A percentile compares a stretch with the other conserved stretches of the same genome.
Evolutionary conservation across 257 asterid species (phyloP).

Genomic region (Nicotiana tomentosiformis): DNA sequence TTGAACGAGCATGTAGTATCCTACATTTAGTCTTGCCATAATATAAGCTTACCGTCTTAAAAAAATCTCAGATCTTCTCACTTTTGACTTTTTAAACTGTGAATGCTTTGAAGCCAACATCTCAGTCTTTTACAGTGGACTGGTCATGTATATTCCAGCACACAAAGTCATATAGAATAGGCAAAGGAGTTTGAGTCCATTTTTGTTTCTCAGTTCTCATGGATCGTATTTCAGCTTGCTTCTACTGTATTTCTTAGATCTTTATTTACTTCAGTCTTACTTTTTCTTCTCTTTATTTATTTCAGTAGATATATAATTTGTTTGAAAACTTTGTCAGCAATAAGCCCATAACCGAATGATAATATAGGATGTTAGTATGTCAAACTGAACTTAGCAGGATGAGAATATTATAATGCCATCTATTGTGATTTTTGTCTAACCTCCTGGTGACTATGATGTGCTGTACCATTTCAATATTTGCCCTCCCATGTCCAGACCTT

Average conservation of each 20-base stretch:
- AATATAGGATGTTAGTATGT: neutral
- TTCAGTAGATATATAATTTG: neutral
- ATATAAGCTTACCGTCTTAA: neutral
- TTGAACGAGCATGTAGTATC: neutral
- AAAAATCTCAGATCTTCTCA: neutral
- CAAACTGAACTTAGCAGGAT: neutral
- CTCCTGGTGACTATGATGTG: neutral
- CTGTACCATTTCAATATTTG: neutral
- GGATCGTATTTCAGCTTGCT: neutral
- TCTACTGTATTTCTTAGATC: neutral
- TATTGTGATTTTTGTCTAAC: neutral
- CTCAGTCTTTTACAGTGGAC: neutral
- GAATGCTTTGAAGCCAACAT: neutral
- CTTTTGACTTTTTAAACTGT: neutral
- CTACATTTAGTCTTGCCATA: neutral
- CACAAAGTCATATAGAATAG: neutral
- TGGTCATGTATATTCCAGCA: neutral
- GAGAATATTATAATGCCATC: neutral
- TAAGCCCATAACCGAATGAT: neutral
- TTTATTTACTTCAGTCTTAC: neutral
- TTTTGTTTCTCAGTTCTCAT: neutral
- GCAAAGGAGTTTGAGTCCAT: neutral
- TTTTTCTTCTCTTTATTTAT: neutral
- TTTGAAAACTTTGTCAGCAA: neutral
- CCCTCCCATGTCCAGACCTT: neutral